Base-by-base conservation (phyloP, 176 grass and related monocot genomes). In the Chloris gayana region DNA sequence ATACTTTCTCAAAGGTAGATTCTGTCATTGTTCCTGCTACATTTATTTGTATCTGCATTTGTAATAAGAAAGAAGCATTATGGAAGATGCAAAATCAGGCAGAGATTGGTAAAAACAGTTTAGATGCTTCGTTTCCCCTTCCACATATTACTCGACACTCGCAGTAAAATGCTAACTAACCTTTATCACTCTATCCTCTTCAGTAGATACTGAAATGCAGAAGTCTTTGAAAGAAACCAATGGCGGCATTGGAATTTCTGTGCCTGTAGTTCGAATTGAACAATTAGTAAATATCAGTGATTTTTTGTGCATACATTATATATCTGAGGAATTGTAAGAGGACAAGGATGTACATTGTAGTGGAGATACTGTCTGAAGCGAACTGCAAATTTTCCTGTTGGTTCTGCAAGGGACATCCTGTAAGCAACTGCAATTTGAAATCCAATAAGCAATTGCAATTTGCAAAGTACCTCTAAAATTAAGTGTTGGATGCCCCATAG, bases 11-110 rank as follows among this genome's bases (percentile, higher is more conserved):
- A 35, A 86, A 94, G 60, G 81, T 67, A 60, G 80, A 75, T 31
- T 71, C 76, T 19, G 86, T 91, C 68, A 77, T 78, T 77, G 80
- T 79, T 45, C 83, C 69, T 4, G 34, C 75, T 60, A 86, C 72
- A 67, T 71, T 85, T 66, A 86, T 80, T 81, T 69, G 84, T 76
- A 91, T 78, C 89, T 91, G 77, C n/a, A 76, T 82, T 79, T 80
- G 59, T 54, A 71, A n/a, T n/a, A n/a, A n/a, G n/a, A n/a, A n/a
- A 53, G 69, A 81, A 74, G 51, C 2, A 56, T 15, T 80, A 45
- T 44, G 19, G 57, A 78, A 84, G 17, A 72, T 81, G 31, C 3
- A 79, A 89, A 64, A 78, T 74, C 51, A 62, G 75, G 5, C 81
- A 77, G 17, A 59, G 1, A 76, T 77, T 24, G 35, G 15, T 63